Evolutionary conservation across 345 rosid genomes (phyloP), one percentile per base, ranked within the genome.

Genomic region (Cardamine resedifolia): DNA sequence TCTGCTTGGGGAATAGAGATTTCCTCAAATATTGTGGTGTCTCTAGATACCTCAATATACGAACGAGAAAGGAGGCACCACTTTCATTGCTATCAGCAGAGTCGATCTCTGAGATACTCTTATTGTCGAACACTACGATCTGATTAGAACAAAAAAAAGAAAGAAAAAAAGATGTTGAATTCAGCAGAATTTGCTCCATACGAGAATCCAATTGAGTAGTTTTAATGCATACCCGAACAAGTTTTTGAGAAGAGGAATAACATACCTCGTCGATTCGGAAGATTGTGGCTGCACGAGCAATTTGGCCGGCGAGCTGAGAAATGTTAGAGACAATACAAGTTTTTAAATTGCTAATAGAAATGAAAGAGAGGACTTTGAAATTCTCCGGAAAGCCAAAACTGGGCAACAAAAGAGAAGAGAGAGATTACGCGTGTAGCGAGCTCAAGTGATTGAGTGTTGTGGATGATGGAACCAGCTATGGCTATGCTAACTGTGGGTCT

Each of bases 21-120:
- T 84, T 95, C 66, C 98, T 86, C 73, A 91, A 72, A 78, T 95
- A 95, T 59, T 90, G 99, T 1, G 98, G 99, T 6, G 97, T 91
- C 82, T 95, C 99, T 30, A 95, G 81, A 77, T 90, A 95, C 79
- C 68, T 79, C 86, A 95, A 76, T 73, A 95, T 87, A 76, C 91
- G 90, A 38, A 80, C 72, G 34, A 95, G 94, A 83, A 95, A 91
- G 43, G 87, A 85, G 0, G 89, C 84, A 20, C 98, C 94, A 20
- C 88, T 86, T 71, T 91, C 97, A 50, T 79, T 80, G 72, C 76
- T 92, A 68, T 87, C 83, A 15, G 66, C 56, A 27, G 77, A 66
- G 62, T 78, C 81, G 41, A 73, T 79, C 59, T 47, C 80, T 3
- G 78, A 77, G 50, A 33, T 52, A 49, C 83, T 78, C 79, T 79